Conservation (phyloP, 176 grass and related monocot genomes). For the Eremochloa ophiuroides region DNA sequence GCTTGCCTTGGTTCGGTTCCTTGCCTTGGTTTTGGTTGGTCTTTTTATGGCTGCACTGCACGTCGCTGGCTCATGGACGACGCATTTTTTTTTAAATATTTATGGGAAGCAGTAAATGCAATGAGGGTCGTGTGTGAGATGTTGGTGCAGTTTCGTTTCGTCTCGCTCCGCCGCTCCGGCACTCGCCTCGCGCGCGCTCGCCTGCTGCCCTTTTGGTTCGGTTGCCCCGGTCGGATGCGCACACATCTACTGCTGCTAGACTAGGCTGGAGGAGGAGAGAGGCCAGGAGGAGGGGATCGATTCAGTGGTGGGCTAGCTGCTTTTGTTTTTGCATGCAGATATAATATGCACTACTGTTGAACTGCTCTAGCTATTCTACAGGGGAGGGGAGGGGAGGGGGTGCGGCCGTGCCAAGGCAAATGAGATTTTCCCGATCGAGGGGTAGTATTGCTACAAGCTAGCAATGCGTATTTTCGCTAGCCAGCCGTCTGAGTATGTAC, state of each 20-base stretch:
- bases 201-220: no score
- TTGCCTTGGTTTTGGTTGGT: constrained; percentile 27
- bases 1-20: background rate
- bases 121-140: background rate
- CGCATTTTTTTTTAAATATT: no score
- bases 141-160: no score
- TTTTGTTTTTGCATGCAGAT: constrained; percentile 29
- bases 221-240: no score
- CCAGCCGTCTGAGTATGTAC: background rate
- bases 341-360: constrained; percentile 17
- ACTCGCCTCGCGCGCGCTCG: no score
- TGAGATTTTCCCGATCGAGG: background rate
- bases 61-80: background rate
- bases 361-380: background rate
- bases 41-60: constrained; percentile 11
- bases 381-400: background rate
- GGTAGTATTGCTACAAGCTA: constrained; percentile 2
- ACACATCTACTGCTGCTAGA: no score
- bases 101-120: constrained; percentile 27
- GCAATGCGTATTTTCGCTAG: background rate
- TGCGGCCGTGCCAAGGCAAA: background rate
- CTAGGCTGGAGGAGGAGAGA: background rate
- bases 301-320: background rate
- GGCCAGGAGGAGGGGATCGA: background rate
- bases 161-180: no score